A percentile compares a stretch with the other conserved stretches of the same genome.
Conservation (phyloP, 495 filamentous ascomycete genomes). For the Neurospora sp. region DNA sequence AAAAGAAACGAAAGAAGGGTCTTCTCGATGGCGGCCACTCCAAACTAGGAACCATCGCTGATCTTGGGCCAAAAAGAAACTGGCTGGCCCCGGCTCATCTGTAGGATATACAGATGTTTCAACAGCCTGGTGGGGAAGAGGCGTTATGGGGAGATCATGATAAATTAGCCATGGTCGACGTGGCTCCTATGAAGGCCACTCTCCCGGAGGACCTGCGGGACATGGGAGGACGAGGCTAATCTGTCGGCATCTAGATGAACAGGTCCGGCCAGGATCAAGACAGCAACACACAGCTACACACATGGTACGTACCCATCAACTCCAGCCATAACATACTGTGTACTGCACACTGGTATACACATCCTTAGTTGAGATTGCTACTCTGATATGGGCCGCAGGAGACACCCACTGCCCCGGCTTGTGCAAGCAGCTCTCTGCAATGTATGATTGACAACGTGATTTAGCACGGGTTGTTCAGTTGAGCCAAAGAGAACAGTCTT, state of each 20-base stretch:
- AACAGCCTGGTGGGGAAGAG: constrained; percentile 18
- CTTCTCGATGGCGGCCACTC: neutral
- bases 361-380: neutral
- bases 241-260: constrained; percentile 13
- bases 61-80: neutral
- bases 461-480: neutral
- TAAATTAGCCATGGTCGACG: constrained; percentile 27
- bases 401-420: neutral
- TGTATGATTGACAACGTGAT: neutral
- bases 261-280: constrained; percentile 2
- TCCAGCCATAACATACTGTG: neutral
- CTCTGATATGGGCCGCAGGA: neutral
- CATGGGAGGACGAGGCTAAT: constrained; percentile 22
- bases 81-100: neutral
- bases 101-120: neutral
- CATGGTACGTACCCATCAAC: neutral
- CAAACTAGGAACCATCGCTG: neutral
- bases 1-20: neutral
- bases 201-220: constrained; percentile 14
- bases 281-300: neutral
- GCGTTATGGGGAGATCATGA: constrained; percentile 11
- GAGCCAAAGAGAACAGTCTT: neutral
- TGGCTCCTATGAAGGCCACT: constrained; percentile 28
- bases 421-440: neutral
- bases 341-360: neutral